These are phyloP conservation scores for Saccharomyces hybrid DNA, from an alignment of 1,139 yeast species.

Conservation along the genomic window DNA sequence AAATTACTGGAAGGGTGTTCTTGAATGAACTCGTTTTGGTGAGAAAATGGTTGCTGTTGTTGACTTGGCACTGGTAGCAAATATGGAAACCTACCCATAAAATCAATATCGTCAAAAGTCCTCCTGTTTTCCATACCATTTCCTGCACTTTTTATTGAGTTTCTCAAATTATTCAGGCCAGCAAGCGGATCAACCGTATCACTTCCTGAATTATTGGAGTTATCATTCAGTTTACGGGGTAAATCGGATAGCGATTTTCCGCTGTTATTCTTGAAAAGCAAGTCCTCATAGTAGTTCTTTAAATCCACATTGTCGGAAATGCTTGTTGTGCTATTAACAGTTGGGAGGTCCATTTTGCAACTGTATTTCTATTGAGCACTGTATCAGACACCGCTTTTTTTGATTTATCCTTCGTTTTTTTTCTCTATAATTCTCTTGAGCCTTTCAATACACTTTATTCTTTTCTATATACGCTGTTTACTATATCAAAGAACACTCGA, in stretches of 20 bases:
- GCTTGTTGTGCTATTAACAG: constrained; percentile 30
- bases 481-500: not conserved
- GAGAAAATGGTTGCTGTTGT: not conserved
- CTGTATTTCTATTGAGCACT: constrained; percentile 2
- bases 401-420: not conserved
- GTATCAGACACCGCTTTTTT: not conserved
- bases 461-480: constrained; percentile 2
- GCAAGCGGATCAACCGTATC: not conserved
- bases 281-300: constrained; percentile 29
- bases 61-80: not conserved
- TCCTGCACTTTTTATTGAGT: not conserved
- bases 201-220: not conserved
- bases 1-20: not conserved
- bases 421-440: not conserved
- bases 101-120: not conserved
- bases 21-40: not conserved
- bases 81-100: not conserved
- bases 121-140: not conserved
- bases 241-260: constrained; percentile 30
- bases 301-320: constrained; percentile 30
- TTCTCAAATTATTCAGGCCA: not conserved
- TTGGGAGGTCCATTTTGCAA: constrained; percentile 23
- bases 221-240: constrained; percentile 14
- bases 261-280: constrained; percentile 27
- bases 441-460: not conserved